A percentile compares a stretch with the other conserved stretches of the same genome.
Evolutionary conservation across 441 rosid genomes (phyloP).

Genomic region (Croton setiger): DNA sequence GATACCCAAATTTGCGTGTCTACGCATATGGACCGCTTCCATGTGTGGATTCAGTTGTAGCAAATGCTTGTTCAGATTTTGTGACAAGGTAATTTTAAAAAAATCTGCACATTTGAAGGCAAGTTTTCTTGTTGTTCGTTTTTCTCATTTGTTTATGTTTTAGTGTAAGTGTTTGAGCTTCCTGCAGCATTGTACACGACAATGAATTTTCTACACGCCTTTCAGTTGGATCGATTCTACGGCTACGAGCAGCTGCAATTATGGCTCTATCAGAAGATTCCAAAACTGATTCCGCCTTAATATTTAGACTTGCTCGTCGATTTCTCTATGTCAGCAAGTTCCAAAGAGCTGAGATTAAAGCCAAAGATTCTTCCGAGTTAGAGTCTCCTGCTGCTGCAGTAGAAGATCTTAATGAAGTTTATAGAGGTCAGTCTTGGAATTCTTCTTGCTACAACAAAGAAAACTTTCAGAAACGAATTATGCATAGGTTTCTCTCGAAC

Average conservation of each 20-base stretch:
- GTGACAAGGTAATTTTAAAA: conserved; percentile 60
- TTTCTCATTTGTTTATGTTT: conserved; percentile 6
- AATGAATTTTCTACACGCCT: conserved; percentile 92
- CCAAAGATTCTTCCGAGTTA: conserved; percentile 19
- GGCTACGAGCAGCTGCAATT: conserved; percentile 81
- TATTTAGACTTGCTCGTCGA: conserved; percentile 65
- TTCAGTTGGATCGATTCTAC: conserved; percentile 79
- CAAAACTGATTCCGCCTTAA: conserved; percentile 52
- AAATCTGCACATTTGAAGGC: conserved; percentile 17
- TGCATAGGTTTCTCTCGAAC: too few species aligned
- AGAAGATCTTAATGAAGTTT: conserved; percentile 20
- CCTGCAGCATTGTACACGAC: conserved; percentile 74
- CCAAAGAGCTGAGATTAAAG: conserved; percentile 18
- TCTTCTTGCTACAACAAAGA: too few species aligned
- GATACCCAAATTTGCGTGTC: conserved; percentile 65
- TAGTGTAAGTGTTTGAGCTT: conserved; percentile 28
- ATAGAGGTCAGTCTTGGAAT: conserved; percentile 23
- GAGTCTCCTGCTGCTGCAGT: conserved; percentile 9
- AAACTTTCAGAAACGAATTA: too few species aligned
- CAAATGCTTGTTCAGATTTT: conserved; percentile 82
- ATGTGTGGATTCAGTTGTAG: conserved; percentile 62
- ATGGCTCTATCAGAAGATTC: conserved; percentile 66
- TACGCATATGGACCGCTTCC: conserved; percentile 87
- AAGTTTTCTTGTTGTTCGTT: conserved; percentile 8
- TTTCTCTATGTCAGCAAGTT: conserved; percentile 47